phyloP scores from a whole-genome alignment of 2,329 filamentous ascomycete genomes.

The Fusarium begoniae region DNA sequence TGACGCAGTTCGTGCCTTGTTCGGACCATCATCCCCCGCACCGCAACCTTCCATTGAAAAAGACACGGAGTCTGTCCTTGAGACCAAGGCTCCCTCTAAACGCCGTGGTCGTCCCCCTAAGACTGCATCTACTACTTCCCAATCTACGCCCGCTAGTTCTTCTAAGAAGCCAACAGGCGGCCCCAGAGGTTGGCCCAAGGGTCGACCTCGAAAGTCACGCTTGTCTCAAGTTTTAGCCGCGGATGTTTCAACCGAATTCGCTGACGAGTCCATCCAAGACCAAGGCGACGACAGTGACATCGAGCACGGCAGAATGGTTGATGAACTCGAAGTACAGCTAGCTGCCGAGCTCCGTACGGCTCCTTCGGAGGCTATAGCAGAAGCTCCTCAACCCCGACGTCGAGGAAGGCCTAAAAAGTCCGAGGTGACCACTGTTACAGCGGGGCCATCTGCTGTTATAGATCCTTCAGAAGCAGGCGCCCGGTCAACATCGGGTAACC shows the following conservation, averaged over 20 bases:
- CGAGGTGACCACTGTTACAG: conserved; percentile 40
- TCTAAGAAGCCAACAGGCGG: conserved; percentile 35
- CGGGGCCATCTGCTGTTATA: conserved; percentile 5
- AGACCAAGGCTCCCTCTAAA: conserved; percentile 26
- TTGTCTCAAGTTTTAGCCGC: conserved; percentile 20
- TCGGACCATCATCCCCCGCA: conserved; percentile 28
- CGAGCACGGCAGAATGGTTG: conserved; percentile 29
- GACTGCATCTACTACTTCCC: conserved; percentile 20
- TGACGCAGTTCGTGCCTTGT: conserved; percentile 45
- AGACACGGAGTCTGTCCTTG: neutral
- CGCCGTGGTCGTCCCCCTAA: conserved; percentile 48
- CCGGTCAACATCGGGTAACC: neutral
- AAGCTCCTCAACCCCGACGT: conserved; percentile 17
- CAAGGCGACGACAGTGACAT: conserved; percentile 9
- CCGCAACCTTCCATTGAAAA: neutral
- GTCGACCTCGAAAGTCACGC: conserved; percentile 43
- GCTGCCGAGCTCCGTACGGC: conserved; percentile 21
- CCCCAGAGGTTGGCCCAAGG: conserved; percentile 40
- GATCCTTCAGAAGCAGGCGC: neutral
- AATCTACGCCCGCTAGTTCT: neutral
- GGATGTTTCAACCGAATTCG: neutral
- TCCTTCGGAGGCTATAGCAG: neutral
- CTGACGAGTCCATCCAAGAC: neutral
- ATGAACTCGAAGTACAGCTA: conserved; percentile 31
- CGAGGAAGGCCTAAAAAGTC: conserved; percentile 43